These are phyloP conservation scores for Syzygium grande DNA, from an alignment of 345 rosid species.

Conservation along the genomic window DNA sequence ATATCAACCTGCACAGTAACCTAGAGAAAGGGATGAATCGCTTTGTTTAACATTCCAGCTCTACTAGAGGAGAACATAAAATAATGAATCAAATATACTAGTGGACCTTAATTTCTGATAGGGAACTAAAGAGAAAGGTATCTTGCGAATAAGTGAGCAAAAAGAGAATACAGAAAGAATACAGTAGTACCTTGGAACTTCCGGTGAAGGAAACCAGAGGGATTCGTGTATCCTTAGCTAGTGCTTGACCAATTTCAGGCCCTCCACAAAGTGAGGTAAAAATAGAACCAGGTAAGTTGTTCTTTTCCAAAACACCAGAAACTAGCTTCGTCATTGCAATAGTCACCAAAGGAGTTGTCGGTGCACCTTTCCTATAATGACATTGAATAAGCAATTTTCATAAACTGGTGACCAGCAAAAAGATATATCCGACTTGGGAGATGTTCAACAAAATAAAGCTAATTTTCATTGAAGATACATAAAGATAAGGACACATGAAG, in stretches of 20 bases:
- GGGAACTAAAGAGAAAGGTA: not conserved
- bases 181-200: slow-evolving; percentile 65
- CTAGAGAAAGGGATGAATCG: not conserved
- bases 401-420: not conserved
- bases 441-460: not conserved
- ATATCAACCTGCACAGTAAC: not conserved
- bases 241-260: slow-evolving; percentile 88
- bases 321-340: slow-evolving; percentile 89
- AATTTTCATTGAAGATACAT: not conserved
- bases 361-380: slow-evolving; percentile 87
- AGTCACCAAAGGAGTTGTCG: slow-evolving; percentile 88
- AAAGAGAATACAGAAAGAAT: not conserved
- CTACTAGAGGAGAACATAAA: not conserved
- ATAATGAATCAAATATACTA: not conserved
- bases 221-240: slow-evolving; percentile 73
- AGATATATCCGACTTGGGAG: not conserved
- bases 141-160: not conserved
- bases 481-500: not conserved
- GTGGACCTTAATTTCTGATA: not conserved
- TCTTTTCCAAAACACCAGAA: slow-evolving; percentile 78
- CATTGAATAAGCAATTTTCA: not conserved
- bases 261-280: slow-evolving; percentile 95
- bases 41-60: not conserved
- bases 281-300: slow-evolving; percentile 83
- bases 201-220: slow-evolving; percentile 92